A percentile compares a stretch with the other conserved stretches of the same genome.
phyloP scores from a whole-genome alignment of 179 eudicot species.

The Actinidia arguta region DNA sequence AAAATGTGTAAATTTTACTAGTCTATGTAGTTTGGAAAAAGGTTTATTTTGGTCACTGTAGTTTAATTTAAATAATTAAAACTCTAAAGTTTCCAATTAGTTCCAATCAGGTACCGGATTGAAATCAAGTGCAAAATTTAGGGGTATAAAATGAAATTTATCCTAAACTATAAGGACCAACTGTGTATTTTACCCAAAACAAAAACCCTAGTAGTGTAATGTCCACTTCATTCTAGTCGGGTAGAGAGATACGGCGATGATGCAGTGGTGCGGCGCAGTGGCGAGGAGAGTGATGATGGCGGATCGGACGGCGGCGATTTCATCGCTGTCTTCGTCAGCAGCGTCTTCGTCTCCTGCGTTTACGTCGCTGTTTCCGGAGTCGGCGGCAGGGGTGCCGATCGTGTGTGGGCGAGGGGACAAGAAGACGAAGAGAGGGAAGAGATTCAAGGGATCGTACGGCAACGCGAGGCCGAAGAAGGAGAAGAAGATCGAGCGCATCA shows the following conservation, averaged over 20 bases:
- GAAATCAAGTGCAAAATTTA: no score
- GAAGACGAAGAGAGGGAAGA: constrained; percentile 89
- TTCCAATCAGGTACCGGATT: no score
- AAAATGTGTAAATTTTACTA: no score
- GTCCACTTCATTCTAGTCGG: not conserved
- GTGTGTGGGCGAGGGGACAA: constrained; percentile 97
- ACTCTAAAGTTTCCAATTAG: no score
- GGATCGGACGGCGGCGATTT: constrained; percentile 28
- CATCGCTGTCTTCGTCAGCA: constrained; percentile 37
- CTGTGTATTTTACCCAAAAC: not conserved
- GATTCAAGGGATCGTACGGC: constrained; percentile 90
- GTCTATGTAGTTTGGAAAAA: no score
- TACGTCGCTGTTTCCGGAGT: constrained; percentile 27
- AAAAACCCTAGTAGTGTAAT: not conserved
- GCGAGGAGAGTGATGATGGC: constrained; percentile 46
- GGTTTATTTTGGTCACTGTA: no score
- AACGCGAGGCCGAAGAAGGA: constrained; percentile 84
- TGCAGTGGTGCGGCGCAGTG: constrained; percentile 49
- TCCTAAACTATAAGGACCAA: not conserved
- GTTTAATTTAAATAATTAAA: no score
- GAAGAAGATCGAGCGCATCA: constrained; percentile 73
- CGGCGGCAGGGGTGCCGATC: constrained; percentile 37
- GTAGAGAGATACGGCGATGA: constrained; percentile 57
- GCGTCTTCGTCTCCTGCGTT: constrained; percentile 27
- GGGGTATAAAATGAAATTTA: not conserved